Percentiles rank a stretch among this genome's conserved stretches.
phyloP scores from a whole-genome alignment of 148 eudicot genomes.

The Nepenthes gracilis region DNA sequence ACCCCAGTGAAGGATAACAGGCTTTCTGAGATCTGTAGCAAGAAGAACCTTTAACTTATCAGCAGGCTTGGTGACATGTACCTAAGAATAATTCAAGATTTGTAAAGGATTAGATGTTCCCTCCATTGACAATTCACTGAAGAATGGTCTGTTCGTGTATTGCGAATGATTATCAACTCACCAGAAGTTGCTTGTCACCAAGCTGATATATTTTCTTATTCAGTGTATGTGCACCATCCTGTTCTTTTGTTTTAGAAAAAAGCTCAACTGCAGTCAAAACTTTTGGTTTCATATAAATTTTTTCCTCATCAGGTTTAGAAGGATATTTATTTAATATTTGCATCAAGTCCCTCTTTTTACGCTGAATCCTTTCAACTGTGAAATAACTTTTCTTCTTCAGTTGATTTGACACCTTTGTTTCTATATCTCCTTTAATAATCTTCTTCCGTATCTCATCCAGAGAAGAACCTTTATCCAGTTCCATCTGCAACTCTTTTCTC shows the following conservation, averaged over 20 bases:
- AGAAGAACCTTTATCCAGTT: slow-evolving; percentile 62
- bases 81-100: slow-evolving; percentile 25
- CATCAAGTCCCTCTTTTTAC: slow-evolving; percentile 67
- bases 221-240: slow-evolving; percentile 25
- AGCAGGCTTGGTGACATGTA: slow-evolving; percentile 54
- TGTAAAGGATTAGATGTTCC: not conserved
- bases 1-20: slow-evolving; percentile 90
- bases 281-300: slow-evolving; percentile 28
- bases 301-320: slow-evolving; percentile 18
- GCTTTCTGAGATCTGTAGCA: slow-evolving; percentile 59
- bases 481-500: slow-evolving; percentile 67
- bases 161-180: slow-evolving; percentile 23
- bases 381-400: slow-evolving; percentile 30
- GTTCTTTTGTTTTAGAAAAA: slow-evolving; percentile 41
- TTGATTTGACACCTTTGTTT: slow-evolving; percentile 66
- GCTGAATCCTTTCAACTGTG: slow-evolving; percentile 47
- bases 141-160: not conserved
- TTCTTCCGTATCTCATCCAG: slow-evolving; percentile 58
- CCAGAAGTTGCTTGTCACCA: slow-evolving; percentile 78
- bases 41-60: slow-evolving; percentile 48
- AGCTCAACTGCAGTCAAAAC: slow-evolving; percentile 47
- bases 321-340: slow-evolving; percentile 48
- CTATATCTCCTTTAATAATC: slow-evolving; percentile 56
- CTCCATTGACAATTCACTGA: not conserved
- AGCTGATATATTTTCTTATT: slow-evolving; percentile 50